phyloP scores from a whole-genome alignment of 108 stramenopile species.

The Skeletonema costatum region DNA sequence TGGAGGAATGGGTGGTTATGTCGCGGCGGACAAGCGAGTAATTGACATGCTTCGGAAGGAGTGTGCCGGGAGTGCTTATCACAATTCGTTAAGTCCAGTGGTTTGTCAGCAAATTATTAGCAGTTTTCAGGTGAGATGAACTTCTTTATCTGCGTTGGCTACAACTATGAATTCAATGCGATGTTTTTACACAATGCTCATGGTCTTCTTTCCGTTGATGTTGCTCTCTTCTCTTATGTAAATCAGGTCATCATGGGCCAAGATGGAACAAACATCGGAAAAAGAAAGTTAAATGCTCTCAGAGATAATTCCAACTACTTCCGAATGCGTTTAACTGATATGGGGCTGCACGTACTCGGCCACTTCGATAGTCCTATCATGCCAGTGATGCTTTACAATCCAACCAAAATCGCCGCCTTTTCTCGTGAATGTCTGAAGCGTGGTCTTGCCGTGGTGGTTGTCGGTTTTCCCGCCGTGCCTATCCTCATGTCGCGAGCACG shows the following conservation, averaged over 20 bases:
- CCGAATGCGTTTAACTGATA: constrained; percentile 87
- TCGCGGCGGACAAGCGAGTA: constrained; percentile 87
- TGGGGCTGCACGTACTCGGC: constrained; percentile 97
- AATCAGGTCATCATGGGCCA: constrained; percentile 92
- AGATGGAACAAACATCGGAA: constrained; percentile 94
- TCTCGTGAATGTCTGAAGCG: constrained; percentile 95
- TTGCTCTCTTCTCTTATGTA: constrained; percentile 20
- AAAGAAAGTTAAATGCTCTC: constrained; percentile 87
- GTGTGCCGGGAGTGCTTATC: constrained; percentile 89
- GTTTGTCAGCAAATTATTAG: constrained; percentile 94
- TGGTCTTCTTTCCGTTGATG: neutral
- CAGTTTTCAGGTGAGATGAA: constrained; percentile 76
- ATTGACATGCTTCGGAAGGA: constrained; percentile 80
- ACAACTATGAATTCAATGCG: neutral
- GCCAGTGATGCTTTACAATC: constrained; percentile 98
- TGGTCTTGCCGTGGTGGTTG: constrained; percentile 98
- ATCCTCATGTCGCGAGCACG: constrained; percentile 88
- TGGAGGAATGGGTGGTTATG: constrained; percentile 99
- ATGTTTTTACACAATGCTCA: neutral
- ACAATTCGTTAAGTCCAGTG: constrained; percentile 94
- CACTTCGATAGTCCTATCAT: constrained; percentile 97
- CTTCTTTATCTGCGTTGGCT: constrained; percentile 3
- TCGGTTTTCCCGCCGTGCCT: constrained; percentile 97
- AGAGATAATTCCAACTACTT: constrained; percentile 98
- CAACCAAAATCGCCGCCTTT: constrained; percentile 97